Evolutionary conservation across 345 rosid species (phyloP).

Genomic region (Kernera saxatilis): DNA sequence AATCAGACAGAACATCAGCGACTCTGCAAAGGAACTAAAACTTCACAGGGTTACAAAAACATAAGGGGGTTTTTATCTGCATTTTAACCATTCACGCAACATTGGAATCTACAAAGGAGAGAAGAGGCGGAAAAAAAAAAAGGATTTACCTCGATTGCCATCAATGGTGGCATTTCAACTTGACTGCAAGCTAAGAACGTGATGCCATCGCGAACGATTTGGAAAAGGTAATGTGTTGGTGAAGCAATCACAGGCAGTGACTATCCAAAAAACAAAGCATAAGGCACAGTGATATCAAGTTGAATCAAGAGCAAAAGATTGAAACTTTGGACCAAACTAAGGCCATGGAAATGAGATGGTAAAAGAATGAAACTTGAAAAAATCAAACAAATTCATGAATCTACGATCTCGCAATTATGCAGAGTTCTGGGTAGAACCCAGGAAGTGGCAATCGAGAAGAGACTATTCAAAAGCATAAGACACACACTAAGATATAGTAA

Average conservation of each 20-base stretch:
- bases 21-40: constrained; percentile 90
- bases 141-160: constrained; percentile 89
- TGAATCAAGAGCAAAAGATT: not conserved
- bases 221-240: constrained; percentile 91
- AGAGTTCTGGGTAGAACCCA: too few relatives aligned
- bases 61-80: not conserved
- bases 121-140: not conserved
- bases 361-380: not conserved
- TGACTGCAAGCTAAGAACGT: constrained; percentile 93
- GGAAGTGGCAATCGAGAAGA: not conserved
- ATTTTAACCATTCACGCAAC: not conserved
- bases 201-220: constrained; percentile 78
- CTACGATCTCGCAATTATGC: too few relatives aligned
- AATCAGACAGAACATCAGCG: constrained; percentile 73
- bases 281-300: not conserved
- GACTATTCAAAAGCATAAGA: too few relatives aligned
- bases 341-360: not conserved
- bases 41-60: constrained; percentile 21
- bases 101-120: not conserved
- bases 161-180: constrained; percentile 95
- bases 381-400: not conserved
- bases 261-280: constrained; percentile 31
- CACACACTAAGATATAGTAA: too few relatives aligned
- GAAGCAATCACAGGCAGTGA: constrained; percentile 83
- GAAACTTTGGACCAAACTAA: not conserved